These are phyloP conservation scores for Bassia scoparia DNA, from an alignment of 148 eudicot genomes.

Conservation along the genomic window DNA sequence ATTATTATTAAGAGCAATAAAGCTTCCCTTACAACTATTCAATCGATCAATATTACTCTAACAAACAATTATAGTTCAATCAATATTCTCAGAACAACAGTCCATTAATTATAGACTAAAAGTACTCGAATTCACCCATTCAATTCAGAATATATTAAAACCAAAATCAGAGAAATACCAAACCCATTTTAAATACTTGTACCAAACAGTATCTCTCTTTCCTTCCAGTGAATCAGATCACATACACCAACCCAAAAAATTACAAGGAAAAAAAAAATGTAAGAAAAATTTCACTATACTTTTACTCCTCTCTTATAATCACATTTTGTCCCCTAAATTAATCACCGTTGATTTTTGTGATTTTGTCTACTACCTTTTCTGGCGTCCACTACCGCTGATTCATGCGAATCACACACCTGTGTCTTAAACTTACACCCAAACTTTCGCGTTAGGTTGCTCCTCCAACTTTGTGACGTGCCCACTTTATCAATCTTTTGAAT, in stretches of 20 bases:
- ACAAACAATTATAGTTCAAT: too few relatives aligned
- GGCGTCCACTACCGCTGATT: slow-evolving; percentile 55
- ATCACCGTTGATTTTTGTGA: slow-evolving; percentile 29
- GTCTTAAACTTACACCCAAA: slow-evolving; percentile 95
- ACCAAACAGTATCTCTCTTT: not conserved
- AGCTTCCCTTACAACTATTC: not conserved
- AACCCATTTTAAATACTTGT: not conserved
- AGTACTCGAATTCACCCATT: not conserved
- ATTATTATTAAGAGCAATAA: slow-evolving; percentile 4
- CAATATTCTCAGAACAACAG: too few relatives aligned
- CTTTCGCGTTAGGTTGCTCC: slow-evolving; percentile 36
- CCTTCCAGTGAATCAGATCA: too few relatives aligned
- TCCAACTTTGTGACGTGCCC: slow-evolving; percentile 37
- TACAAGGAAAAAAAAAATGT: not conserved
- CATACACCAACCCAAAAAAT: not conserved
- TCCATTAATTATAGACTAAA: not conserved
- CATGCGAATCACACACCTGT: slow-evolving; percentile 93
- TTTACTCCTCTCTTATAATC: not conserved
- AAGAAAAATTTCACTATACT: not conserved
- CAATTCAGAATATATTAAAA: not conserved
- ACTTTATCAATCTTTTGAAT: slow-evolving; percentile 58
- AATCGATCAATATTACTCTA: not conserved
- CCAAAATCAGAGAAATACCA: not conserved
- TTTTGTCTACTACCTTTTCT: slow-evolving; percentile 37
- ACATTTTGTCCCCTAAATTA: not conserved